A percentile compares a stretch with the other conserved stretches of the same genome.
These are phyloP conservation scores for Hyparrhenia diplandra DNA, from an alignment of 176 grass and related monocot genomes.

Conservation along the genomic window DNA sequence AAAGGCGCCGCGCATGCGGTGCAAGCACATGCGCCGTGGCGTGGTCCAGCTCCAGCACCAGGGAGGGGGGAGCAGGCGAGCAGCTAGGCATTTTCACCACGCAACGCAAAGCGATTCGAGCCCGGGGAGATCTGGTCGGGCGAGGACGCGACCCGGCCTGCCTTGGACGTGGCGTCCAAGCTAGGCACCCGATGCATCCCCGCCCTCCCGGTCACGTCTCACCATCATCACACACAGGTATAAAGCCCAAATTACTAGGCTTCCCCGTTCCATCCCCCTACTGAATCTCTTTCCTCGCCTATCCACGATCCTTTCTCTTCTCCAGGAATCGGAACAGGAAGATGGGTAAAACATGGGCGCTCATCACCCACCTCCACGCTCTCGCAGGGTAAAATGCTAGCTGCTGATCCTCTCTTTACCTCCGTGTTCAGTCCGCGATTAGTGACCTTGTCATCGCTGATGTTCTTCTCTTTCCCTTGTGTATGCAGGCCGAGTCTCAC, in stretches of 20 bases:
- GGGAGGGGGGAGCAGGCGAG: neutral
- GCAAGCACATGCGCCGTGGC: neutral
- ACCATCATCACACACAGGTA: neutral
- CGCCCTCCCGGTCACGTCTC: neutral
- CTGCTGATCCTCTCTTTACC: neutral
- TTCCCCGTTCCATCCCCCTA: neutral
- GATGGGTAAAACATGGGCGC: slow-evolving; percentile 56
- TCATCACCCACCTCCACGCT: slow-evolving; percentile 54
- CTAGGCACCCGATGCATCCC: slow-evolving; percentile 72
- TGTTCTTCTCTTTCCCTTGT: neutral
- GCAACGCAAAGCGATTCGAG: slow-evolving; percentile 43
- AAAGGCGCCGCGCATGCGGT: neutral
- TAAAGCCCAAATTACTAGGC: slow-evolving; percentile 14
- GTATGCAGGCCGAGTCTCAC: slow-evolving; percentile 54
- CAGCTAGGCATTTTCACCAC: neutral
- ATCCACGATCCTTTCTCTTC: neutral
- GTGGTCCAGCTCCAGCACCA: neutral
- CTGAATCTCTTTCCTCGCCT: neutral
- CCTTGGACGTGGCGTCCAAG: slow-evolving; percentile 52
- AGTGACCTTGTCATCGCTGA: neutral
- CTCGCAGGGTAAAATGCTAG: slow-evolving; percentile 41
- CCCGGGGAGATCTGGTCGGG: slow-evolving; percentile 19
- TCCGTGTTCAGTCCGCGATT: neutral
- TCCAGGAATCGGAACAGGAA: neutral
- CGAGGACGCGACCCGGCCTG: slow-evolving; percentile 30